Evolutionary conservation across 2,329 filamentous ascomycete genomes (phyloP), one percentile per base, ranked within the genome.

Genomic region (Ceratocystis huliohia): DNA sequence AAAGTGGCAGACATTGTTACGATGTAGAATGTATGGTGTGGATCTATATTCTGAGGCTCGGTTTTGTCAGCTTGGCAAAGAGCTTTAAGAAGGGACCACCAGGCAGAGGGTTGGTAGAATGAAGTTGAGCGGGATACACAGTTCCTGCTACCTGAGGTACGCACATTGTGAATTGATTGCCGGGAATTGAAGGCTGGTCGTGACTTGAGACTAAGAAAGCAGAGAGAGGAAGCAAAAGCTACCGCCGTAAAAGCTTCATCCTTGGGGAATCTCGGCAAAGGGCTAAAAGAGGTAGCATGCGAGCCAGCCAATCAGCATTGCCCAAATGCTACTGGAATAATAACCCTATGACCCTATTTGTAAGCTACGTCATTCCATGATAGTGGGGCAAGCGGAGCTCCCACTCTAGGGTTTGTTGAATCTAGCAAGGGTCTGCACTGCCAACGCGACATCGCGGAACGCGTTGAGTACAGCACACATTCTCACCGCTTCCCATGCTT

Each of bases 1-100:
- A 96, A 82, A 69, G 87, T 81, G 66, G 87, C 80, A 74, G 90
- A 86, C 91, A 96, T 96, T 73, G 28, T 81, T 69, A 57, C 50
- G 7, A 53, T 48, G 37, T 41, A 41, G 37, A n/a, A 20, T 17
- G 48, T 20, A 53, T 53, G 22, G 20, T 28, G 48, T 63, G 45
- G 3, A 25, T 17, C 5, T 25, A 33, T 37, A 28, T 59, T 30
- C n/a, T 25, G 41, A 44, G 53, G 44, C 17, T 50, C 30, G 50
- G 8, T 25, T 25, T 66, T 45, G 50, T 46, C 25, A 57, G 28
- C 64, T 41, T 62, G 33, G 20, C 33, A 44, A 61, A 65, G 44
- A 61, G 53, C 25, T 48, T 17, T 33, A 22, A n/a, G 30, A 33
- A 45, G 28, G 37, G 17, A 30, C 53, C 20, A 61, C 37, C 15